Evolutionary conservation across 1,284 basidiomycete species (phyloP).

Genomic region (Puccinia coronata): DNA sequence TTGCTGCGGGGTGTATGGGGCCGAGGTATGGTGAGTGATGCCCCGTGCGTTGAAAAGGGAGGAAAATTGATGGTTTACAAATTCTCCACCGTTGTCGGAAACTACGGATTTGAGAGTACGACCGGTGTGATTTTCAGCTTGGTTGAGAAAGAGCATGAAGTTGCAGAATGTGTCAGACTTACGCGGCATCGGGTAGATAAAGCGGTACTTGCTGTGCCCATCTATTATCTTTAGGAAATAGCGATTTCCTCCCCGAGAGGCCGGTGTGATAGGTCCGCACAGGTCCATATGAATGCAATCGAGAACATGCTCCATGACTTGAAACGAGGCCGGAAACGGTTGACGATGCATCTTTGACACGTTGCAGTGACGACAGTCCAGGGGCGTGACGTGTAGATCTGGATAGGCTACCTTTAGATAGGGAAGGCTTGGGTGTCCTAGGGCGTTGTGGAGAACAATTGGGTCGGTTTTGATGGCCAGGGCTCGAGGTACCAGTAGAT

Average conservation of each 20-base stretch:
- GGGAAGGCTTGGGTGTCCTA: neutral
- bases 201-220: neutral
- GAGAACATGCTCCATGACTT: neutral
- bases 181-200: neutral
- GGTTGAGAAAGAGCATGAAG: neutral
- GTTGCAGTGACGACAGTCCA: neutral
- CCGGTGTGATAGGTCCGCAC: constrained; percentile 5
- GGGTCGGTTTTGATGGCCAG: neutral
- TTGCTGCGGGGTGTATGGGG: constrained; percentile 24
- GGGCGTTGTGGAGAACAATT: neutral
- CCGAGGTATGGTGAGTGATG: neutral
- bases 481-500: neutral
- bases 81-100: neutral
- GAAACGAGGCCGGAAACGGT: neutral
- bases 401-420: neutral
- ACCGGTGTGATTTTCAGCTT: neutral
- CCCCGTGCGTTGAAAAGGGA: neutral
- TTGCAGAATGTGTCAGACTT: neutral
- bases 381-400: neutral
- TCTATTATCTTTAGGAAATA: constrained; percentile 14
- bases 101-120: neutral
- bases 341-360: neutral
- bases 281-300: constrained; percentile 6
- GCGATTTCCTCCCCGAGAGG: neutral
- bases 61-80: neutral